Evolutionary conservation across 2,329 filamentous ascomycete species (phyloP).

Genomic region (Colletotrichum liaoningense): DNA sequence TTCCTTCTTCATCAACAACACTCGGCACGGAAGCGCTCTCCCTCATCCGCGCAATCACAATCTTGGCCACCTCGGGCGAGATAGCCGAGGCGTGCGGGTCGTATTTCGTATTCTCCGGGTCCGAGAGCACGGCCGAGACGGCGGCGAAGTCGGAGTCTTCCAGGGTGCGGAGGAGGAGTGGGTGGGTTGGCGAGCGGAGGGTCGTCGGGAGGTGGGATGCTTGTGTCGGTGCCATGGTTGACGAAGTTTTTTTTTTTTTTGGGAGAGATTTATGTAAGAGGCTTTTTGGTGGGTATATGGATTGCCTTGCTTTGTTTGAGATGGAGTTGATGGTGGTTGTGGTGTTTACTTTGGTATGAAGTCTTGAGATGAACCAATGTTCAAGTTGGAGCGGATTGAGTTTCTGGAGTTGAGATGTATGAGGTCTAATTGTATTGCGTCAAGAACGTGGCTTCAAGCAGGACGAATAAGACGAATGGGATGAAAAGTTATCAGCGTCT

Average conservation of each 20-base stretch:
- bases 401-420: neutral
- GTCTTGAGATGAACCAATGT: neutral
- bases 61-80: constrained; percentile 30
- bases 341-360: neutral
- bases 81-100: constrained; percentile 37
- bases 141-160: constrained; percentile 37
- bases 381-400: neutral
- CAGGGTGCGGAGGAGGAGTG: constrained; percentile 42
- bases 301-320: neutral
- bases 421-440: too few species aligned
- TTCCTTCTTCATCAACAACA: constrained; percentile 23
- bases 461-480: neutral
- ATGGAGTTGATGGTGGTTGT: neutral
- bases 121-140: constrained; percentile 41
- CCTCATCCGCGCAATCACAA: constrained; percentile 38
- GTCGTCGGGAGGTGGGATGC: constrained; percentile 39
- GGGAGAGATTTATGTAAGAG: too few species aligned
- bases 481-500: neutral
- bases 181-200: constrained; percentile 39
- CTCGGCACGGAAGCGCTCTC: constrained; percentile 42
- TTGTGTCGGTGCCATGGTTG: constrained; percentile 29
- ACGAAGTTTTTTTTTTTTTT: too few species aligned
- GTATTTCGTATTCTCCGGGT: constrained; percentile 32
- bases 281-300: neutral
- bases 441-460: too few species aligned